Evolutionary conservation across 306 rosid genomes (phyloP).

Genomic region (Castanospermum australe): DNA sequence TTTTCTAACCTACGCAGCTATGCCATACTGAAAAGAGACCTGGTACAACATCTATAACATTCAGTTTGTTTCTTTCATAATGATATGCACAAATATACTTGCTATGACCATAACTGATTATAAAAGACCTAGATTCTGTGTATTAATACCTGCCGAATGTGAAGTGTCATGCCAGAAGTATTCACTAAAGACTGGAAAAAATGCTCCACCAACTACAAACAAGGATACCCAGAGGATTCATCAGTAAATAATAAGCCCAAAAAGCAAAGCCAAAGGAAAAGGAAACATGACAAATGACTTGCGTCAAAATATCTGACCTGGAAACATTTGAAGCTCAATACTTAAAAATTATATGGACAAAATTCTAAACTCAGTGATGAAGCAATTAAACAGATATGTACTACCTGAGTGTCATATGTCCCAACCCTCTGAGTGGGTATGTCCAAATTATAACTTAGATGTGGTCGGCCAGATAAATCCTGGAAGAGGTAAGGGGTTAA

Average conservation of each 20-base stretch:
- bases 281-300: not conserved
- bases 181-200: conserved; percentile 94
- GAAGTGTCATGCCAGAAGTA: conserved; percentile 98
- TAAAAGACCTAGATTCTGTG: not conserved
- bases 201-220: conserved; percentile 88
- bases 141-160: conserved; percentile 80
- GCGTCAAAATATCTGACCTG: not conserved
- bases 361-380: not conserved
- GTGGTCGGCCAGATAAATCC: conserved; percentile 97
- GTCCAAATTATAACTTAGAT: conserved; percentile 74
- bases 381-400: conserved; percentile 15
- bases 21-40: not conserved
- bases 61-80: not conserved
- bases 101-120: not conserved
- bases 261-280: not conserved
- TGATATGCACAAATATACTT: conserved; percentile 9
- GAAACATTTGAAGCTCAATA: conserved; percentile 4
- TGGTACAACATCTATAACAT: not conserved
- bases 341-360: conserved; percentile 10
- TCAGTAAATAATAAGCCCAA: not conserved
- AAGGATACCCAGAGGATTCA: not conserved
- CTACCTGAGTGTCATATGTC: conserved; percentile 91
- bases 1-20: not conserved
- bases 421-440: conserved; percentile 92
- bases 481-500: conserved; percentile 32